Conservation (phyloP, 2,329 filamentous ascomycete species). For the Hyphodiscus sp. region DNA sequence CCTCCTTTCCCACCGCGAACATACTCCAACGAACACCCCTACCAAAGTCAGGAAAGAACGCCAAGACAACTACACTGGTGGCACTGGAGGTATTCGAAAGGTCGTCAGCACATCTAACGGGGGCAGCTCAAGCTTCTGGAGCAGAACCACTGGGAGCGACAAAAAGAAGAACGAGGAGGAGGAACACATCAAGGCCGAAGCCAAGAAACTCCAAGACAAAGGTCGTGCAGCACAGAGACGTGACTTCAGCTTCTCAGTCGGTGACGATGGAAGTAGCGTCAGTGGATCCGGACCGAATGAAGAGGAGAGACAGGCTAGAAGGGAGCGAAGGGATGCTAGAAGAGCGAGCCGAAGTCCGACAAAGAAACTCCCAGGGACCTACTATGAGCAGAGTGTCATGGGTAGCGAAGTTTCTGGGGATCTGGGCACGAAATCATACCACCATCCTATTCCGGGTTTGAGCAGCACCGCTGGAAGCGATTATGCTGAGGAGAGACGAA, state of each 20-base stretch:
- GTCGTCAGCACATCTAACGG: conserved; percentile 17
- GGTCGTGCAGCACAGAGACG: conserved; percentile 35
- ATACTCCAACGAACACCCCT: conserved; percentile 49
- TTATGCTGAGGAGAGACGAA: conserved; percentile 27
- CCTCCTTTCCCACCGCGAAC: conserved; percentile 51
- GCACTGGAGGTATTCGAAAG: conserved; percentile 25
- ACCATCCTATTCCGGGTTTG: conserved; percentile 29
- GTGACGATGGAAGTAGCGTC: conserved; percentile 24
- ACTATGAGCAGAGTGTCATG: conserved; percentile 15
- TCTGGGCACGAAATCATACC: conserved; percentile 30
- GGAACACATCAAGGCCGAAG: conserved; percentile 51
- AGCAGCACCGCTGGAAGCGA: conserved; percentile 20
- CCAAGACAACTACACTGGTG: conserved; percentile 20
- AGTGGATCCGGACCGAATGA: background rate
- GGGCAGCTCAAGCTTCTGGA: conserved; percentile 12
- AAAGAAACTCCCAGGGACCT: conserved; percentile 23
- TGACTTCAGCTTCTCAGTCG: conserved; percentile 28
- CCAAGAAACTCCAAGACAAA: conserved; percentile 47
- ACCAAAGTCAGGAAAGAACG: conserved; percentile 28
- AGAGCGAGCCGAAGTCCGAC: conserved; percentile 18
- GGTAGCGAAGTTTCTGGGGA: conserved; percentile 22
- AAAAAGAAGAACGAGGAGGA: conserved; percentile 11
- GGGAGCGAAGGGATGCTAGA: conserved; percentile 7
- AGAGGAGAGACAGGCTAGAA: conserved; percentile 11
- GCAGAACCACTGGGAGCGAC: conserved; percentile 5